phyloP scores from a whole-genome alignment of 108 stramenopile species.

The Cylindrotheca fusiformis region DNA sequence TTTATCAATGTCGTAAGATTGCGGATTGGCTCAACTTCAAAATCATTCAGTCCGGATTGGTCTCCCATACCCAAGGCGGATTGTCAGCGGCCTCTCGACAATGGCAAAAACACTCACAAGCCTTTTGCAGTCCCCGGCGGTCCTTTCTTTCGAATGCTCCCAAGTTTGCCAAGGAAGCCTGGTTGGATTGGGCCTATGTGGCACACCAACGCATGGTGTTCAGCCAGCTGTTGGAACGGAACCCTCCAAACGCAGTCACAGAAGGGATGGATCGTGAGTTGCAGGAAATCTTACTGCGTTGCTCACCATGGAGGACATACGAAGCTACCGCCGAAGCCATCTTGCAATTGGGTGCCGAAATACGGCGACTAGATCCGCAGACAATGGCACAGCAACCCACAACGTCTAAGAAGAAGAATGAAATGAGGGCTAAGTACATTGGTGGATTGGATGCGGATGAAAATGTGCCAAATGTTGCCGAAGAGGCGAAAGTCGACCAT shows the following conservation, averaged over 20 bases:
- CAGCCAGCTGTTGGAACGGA: slow-evolving; percentile 45
- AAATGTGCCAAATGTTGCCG: slow-evolving; percentile 38
- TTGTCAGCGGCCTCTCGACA: slow-evolving; percentile 43
- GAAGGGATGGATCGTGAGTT: slow-evolving; percentile 8
- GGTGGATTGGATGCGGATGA: slow-evolving; percentile 51
- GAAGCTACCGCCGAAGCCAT: slow-evolving; percentile 60
- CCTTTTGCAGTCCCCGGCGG: slow-evolving; percentile 31
- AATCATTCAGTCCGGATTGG: slow-evolving; percentile 41
- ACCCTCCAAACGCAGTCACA: slow-evolving; percentile 33
- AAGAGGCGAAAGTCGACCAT: slow-evolving; percentile 52
- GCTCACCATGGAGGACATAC: slow-evolving; percentile 60
- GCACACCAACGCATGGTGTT: slow-evolving; percentile 47
- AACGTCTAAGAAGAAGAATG: neutral
- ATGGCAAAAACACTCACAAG: slow-evolving; percentile 61
- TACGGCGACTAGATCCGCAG: slow-evolving; percentile 22
- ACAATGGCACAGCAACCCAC: neutral
- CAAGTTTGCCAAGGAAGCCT: slow-evolving; percentile 1
- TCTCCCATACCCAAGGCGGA: slow-evolving; percentile 37
- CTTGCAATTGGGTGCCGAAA: slow-evolving; percentile 43
- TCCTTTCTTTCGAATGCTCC: slow-evolving; percentile 15
- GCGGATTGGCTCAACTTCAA: slow-evolving; percentile 76
- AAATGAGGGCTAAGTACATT: slow-evolving; percentile 37
- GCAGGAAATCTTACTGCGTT: slow-evolving; percentile 39
- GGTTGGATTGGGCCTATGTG: slow-evolving; percentile 50
- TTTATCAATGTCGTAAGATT: slow-evolving; percentile 69